These are phyloP conservation scores for Boletus speciosus DNA, from an alignment of 768 basidiomycete species.

Conservation along the genomic window DNA sequence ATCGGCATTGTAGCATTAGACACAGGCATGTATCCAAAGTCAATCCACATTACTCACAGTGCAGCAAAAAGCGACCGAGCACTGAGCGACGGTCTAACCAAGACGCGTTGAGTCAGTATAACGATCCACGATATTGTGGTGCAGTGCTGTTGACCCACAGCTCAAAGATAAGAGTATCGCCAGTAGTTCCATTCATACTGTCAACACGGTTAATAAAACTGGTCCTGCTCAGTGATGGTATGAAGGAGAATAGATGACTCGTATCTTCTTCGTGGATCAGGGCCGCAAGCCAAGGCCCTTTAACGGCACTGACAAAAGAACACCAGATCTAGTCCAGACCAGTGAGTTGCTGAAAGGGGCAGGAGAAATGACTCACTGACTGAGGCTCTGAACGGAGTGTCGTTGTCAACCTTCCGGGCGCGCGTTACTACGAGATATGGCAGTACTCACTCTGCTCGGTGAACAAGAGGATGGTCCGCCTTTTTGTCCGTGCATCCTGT, in stretches of 20 bases:
- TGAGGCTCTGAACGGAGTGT: background rate
- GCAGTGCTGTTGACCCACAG: background rate
- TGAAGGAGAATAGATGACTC: background rate
- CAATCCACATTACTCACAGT: too few species aligned
- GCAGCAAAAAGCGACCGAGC: too few species aligned
- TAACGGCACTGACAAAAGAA: background rate
- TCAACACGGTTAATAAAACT: background rate
- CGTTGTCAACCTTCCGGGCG: background rate
- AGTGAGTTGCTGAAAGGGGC: background rate
- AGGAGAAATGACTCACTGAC: background rate
- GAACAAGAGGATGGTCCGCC: background rate
- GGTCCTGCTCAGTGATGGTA: background rate
- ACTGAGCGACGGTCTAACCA: too few species aligned
- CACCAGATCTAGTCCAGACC: background rate
- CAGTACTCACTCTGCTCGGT: background rate
- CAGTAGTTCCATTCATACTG: background rate
- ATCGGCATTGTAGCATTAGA: background rate
- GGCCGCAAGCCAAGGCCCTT: background rate
- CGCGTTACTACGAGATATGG: background rate
- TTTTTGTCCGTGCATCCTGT: background rate
- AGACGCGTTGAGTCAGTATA: background rate
- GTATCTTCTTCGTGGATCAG: background rate
- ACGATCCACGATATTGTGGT: background rate
- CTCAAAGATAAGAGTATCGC: background rate
- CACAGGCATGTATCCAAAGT: background rate